phyloP scores from a whole-genome alignment of 2,329 filamentous ascomycete genomes.

The Rasamsonia emersonii region DNA sequence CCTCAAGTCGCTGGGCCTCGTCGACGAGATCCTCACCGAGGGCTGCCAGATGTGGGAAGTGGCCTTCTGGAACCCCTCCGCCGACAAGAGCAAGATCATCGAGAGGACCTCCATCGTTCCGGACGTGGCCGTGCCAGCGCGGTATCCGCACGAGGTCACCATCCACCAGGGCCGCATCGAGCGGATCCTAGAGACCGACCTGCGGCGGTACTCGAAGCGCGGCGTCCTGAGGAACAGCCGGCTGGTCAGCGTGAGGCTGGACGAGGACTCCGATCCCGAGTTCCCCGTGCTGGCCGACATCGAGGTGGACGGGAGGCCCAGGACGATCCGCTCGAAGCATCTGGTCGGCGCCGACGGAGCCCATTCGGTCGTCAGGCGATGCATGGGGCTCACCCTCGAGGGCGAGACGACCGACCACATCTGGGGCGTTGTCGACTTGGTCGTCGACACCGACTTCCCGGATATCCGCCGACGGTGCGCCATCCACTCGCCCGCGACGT shows the following conservation, averaged over 20 bases:
- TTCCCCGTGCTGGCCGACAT: constrained; percentile 27
- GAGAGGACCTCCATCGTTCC: constrained; percentile 48
- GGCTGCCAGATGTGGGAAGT: constrained; percentile 43
- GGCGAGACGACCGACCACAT: constrained; percentile 64
- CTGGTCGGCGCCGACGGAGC: constrained; percentile 65
- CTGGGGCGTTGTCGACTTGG: constrained; percentile 69
- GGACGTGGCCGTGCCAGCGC: constrained; percentile 54
- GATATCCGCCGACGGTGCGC: constrained; percentile 75
- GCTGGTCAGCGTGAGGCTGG: constrained; percentile 52
- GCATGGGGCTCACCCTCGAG: constrained; percentile 43
- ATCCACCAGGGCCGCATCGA: constrained; percentile 66
- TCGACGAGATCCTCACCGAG: constrained; percentile 30
- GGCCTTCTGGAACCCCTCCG: constrained; percentile 61
- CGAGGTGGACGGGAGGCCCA: constrained; percentile 19
- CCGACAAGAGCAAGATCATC: constrained; percentile 45
- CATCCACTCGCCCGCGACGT: constrained; percentile 65
- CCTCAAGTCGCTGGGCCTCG: constrained; percentile 33
- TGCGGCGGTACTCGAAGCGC: constrained; percentile 51
- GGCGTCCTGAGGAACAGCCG: constrained; percentile 57
- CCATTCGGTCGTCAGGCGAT: constrained; percentile 55
- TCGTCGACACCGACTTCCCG: constrained; percentile 64
- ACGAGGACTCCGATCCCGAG: constrained; percentile 38
- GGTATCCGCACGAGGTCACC: constrained; percentile 62
- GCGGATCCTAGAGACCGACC: constrained; percentile 58
- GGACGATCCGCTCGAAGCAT: constrained; percentile 55